Evolutionary conservation across 2,329 filamentous ascomycete species (phyloP), one percentile per base, ranked within the genome.

Genomic region (Phyllosticta citriasiana): DNA sequence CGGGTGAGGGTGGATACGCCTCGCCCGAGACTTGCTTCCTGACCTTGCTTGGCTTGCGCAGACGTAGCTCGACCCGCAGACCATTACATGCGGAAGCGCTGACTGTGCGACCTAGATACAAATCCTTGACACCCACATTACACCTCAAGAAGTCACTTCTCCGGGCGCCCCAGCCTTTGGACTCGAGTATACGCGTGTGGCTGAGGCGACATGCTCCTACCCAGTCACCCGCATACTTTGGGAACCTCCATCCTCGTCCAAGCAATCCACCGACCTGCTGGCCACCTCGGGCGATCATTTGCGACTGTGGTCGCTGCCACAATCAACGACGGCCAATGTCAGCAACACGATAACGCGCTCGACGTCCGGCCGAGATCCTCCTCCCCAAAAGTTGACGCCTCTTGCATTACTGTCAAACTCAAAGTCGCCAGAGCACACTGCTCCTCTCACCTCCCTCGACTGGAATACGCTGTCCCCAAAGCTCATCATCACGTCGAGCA

Each of bases 391-490:
- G 75, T 80, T 99, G 53, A 96, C 93, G 5, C 94, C 94, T 3
- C 79, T 99, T 57, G 94, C 94, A 0, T 81, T 99, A 58, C 80
- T 99, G 16, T 97, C 93, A 35, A 99, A 99, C 76, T 97, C 92
- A 30, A 99, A 99, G 77, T 97, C 94, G 0, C 94, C 94, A 3
- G 94, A 99, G 71, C 95, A 99, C 72, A 99, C 94, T 4, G 94
- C 94, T 14, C 94, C 94, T 22, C 84, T 99, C 62, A 99, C 94
- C 1, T 97, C 92, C 16, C 81, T 99, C 55, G 94, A 99, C 73
- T 99, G 94, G 94, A 99, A 99, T 70, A 96, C 90, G 1, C 88
- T 99, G 58, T 96, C 91, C 25, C 94, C 94, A 0, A 97, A 93
- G 73, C 80, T 99, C 59, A 62, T 99, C 71, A 99, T 99, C 70